Base-by-base conservation (phyloP, 805 yeast species). In the Candida sonorensis region DNA sequence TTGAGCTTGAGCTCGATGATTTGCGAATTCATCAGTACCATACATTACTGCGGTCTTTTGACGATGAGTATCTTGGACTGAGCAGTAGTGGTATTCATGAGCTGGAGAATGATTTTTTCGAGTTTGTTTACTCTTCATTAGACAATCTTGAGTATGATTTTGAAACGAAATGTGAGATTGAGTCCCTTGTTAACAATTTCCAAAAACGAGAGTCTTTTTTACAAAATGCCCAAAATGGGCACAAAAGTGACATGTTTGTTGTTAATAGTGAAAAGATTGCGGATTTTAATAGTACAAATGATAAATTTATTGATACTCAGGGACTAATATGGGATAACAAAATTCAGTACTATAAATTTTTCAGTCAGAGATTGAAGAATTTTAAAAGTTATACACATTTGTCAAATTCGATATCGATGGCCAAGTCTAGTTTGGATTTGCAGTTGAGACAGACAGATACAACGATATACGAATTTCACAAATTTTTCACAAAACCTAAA, bases 401-500 rank as follows among this genome's bases (percentile, higher is more conserved):
- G 4, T 22, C 43, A 11, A 36, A 41, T 14, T 54, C 62, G 7
- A 42, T 40, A 10, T 26, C 33, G n/a, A n/a, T 10, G 9, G 52
- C 57, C 1, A 22, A 29, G 13, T 16, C 30, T 0, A 49, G 46
- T 28, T 33, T 46, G 13, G 46, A 44, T 18, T 67, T 34, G 57
- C 35, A 41, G 12, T 30, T 41, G 16, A 30, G 26, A 14, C 45
- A 42, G 30, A 19, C 31, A 12, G 33, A 37, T 25, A 30, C 36
- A 15, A 63, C 64, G 23, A 61, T 66, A 31, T 67, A 48, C 41
- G 47, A 45, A 36, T 65, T 62, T 39, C 51, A 60, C 22, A 56
- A 53, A 31, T 68, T 64, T 41, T 67, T 51, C 52, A 50, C 64
- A 36, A 51, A 55, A 37, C 61, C 76, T 7, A 65, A 63, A 31